Evolutionary conservation across 192 early-diverging fungal genomes (phyloP).

Genomic region (Rhizoclosmatium globosum): DNA sequence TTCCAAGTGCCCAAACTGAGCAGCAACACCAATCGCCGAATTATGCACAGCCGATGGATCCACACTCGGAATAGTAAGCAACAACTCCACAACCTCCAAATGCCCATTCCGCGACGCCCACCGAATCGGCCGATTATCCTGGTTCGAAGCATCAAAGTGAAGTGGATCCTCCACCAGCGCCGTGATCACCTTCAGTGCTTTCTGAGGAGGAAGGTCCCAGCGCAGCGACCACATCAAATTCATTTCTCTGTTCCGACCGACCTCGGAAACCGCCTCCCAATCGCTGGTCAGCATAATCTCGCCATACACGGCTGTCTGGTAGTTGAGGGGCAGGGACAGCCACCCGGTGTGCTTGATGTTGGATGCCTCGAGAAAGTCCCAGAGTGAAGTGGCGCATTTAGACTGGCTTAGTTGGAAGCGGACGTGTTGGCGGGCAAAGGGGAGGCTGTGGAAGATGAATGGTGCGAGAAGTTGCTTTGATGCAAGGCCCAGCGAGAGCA

Average conservation of each 20-base stretch:
- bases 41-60: constrained; percentile 20
- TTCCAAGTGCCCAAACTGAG: neutral
- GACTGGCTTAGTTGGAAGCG: too few relatives aligned
- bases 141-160: neutral
- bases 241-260: neutral
- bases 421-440: too few relatives aligned
- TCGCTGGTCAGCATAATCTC: neutral
- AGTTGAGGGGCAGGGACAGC: neutral
- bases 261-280: neutral
- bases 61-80: neutral
- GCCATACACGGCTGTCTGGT: constrained; percentile 1
- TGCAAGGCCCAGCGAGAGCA: too few relatives aligned
- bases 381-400: neutral
- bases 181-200: neutral
- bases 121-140: neutral
- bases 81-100: neutral
- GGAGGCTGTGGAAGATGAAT: too few relatives aligned
- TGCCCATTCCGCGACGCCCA: neutral
- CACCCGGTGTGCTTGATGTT: neutral
- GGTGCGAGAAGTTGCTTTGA: too few relatives aligned
- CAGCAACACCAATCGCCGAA: constrained; percentile 1
- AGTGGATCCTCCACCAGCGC: neutral
- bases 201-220: neutral
- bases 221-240: constrained; percentile 6
- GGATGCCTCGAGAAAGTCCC: neutral